Evolutionary conservation across 2,329 filamentous ascomycete genomes (phyloP).

Genomic region (Stagonosporopsis rhizophila): DNA sequence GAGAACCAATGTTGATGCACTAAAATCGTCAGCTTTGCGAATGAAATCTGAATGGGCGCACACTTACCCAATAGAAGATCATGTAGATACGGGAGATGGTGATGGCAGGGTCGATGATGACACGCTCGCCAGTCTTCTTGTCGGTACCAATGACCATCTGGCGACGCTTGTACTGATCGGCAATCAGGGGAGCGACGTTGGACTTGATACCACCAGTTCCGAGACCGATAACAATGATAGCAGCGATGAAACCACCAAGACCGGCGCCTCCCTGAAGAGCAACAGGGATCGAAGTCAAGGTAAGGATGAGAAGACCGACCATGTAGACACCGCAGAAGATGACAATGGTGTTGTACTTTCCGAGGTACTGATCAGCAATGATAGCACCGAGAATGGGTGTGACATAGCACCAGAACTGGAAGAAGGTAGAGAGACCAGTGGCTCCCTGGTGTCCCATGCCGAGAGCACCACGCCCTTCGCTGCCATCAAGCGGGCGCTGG

Average conservation of each 20-base stretch:
- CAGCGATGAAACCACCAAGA: conserved; percentile 67
- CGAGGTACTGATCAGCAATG: conserved; percentile 72
- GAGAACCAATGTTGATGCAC: conserved; percentile 75
- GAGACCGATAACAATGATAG: conserved; percentile 72
- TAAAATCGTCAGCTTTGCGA: not conserved
- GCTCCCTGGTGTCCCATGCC: conserved; percentile 55
- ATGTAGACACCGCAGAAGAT: conserved; percentile 70
- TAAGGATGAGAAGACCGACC: conserved; percentile 71
- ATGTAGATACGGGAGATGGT: conserved; percentile 59
- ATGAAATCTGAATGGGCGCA: not conserved
- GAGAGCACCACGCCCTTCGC: conserved; percentile 50
- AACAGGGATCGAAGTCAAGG: conserved; percentile 68
- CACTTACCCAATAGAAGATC: conserved; percentile 67
- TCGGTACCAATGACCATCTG: conserved; percentile 53
- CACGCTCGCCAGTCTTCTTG: conserved; percentile 54
- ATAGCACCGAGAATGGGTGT: conserved; percentile 58
- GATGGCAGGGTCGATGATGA: conserved; percentile 56
- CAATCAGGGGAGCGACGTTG: conserved; percentile 67
- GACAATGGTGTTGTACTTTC: conserved; percentile 75
- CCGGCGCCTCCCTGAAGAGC: conserved; percentile 68
- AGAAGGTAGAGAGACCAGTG: conserved; percentile 56
- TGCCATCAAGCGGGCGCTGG: conserved; percentile 48
- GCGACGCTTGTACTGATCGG: conserved; percentile 56
- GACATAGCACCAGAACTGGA: conserved; percentile 52
- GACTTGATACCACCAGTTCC: conserved; percentile 85